These are phyloP conservation scores for Citrus maxima DNA, from an alignment of 345 rosid genomes.

Conservation along the genomic window DNA sequence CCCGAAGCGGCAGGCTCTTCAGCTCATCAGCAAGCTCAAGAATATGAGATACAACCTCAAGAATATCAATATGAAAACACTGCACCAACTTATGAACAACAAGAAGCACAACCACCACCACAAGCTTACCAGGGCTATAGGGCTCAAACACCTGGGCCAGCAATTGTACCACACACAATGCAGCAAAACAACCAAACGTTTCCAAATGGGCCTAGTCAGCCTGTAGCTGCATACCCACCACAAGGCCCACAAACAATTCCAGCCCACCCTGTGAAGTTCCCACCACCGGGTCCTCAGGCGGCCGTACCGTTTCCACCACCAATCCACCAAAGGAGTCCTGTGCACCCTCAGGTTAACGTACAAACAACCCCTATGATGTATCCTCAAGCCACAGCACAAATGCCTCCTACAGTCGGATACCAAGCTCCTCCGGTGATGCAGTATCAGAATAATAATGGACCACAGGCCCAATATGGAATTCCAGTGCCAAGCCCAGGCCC, in stretches of 20 bases:
- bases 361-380: background rate
- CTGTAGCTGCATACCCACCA: background rate
- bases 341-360: background rate
- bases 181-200: background rate
- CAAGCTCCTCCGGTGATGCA: background rate
- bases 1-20: slow-evolving; percentile 16
- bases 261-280: background rate
- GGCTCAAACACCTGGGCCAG: background rate
- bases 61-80: slow-evolving; percentile 3
- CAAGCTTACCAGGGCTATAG: slow-evolving; percentile 8
- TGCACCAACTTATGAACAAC: slow-evolving; percentile 11
- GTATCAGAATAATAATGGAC: background rate
- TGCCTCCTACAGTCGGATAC: background rate
- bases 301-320: background rate
- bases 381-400: background rate
- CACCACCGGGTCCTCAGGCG: background rate
- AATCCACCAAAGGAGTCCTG: background rate
- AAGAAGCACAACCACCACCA: slow-evolving; percentile 13
- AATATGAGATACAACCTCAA: background rate
- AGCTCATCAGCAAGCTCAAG: background rate
- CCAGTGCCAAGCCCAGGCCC: slow-evolving; percentile 13
- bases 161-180: background rate
- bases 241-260: background rate
- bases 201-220: background rate
- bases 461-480: slow-evolving; percentile 16